Evolutionary conservation across 2,329 filamentous ascomycete species (phyloP).

Genomic region (Fusarium concolor): DNA sequence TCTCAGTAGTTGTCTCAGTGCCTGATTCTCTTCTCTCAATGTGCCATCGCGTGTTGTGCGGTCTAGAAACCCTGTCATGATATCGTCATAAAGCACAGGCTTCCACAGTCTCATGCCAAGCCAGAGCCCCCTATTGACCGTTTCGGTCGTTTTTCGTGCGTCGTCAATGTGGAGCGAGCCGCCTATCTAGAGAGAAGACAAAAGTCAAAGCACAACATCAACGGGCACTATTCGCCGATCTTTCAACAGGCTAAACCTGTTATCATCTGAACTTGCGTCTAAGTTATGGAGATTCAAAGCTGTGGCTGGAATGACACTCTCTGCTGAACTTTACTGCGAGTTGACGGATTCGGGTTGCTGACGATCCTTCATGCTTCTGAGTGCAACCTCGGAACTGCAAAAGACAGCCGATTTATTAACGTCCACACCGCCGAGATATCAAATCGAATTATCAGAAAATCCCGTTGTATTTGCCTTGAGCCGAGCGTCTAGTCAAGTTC

Average conservation of each 20-base stretch:
- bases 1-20: not conserved
- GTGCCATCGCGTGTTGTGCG: not conserved
- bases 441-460: not conserved
- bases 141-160: slow-evolving; percentile 3
- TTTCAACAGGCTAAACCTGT: slow-evolving; percentile 4
- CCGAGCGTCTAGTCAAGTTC: slow-evolving; percentile 18
- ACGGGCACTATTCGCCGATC: slow-evolving; percentile 25
- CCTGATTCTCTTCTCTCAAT: not conserved
- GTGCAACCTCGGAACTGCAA: slow-evolving; percentile 22
- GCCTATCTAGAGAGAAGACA: slow-evolving; percentile 12
- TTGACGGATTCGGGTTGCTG: slow-evolving; percentile 17
- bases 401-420: slow-evolving; percentile 12
- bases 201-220: slow-evolving; percentile 12
- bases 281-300: slow-evolving; percentile 4
- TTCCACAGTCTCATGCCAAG: slow-evolving; percentile 6
- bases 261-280: not conserved
- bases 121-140: slow-evolving; percentile 2
- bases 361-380: slow-evolving; percentile 6
- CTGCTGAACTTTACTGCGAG: not conserved
- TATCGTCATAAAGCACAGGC: slow-evolving; percentile 16
- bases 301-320: slow-evolving; percentile 1
- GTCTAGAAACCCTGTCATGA: not conserved
- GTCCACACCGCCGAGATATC: slow-evolving; percentile 17
- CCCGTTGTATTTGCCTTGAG: not conserved
- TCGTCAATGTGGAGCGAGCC: slow-evolving; percentile 27